phyloP scores from a whole-genome alignment of 2,329 filamentous ascomycete species.

The Spiromastix sp. region DNA sequence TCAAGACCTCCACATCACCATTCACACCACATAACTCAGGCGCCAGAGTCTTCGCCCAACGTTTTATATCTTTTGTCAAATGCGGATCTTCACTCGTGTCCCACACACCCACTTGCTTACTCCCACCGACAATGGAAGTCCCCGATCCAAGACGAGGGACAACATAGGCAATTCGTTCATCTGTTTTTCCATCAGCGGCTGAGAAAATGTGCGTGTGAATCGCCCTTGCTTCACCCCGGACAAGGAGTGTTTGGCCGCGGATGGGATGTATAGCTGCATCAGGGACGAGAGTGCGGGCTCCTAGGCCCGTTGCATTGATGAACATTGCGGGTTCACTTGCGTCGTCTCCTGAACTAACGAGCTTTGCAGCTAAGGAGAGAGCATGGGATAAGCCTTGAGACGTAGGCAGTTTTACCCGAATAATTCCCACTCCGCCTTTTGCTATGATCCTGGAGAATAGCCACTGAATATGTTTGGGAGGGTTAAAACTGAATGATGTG shows the following conservation, averaged over 20 bases:
- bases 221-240: constrained; percentile 29
- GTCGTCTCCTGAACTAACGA: constrained; percentile 8
- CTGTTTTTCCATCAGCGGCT: constrained; percentile 7
- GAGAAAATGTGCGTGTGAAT: constrained; percentile 15
- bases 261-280: constrained; percentile 31
- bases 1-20: constrained; percentile 34
- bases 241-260: constrained; percentile 37
- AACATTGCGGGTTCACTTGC: constrained; percentile 15
- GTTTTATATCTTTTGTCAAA: constrained; percentile 27
- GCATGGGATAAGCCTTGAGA: constrained; percentile 18
- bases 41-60: constrained; percentile 22
- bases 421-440: constrained; percentile 19
- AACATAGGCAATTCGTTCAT: constrained; percentile 27
- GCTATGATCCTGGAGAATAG: constrained; percentile 20
- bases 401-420: constrained; percentile 21
- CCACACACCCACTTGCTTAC: constrained; percentile 31
- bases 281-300: constrained; percentile 25
- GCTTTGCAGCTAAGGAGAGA: constrained; percentile 15
- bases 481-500: constrained; percentile 28
- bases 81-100: constrained; percentile 19
- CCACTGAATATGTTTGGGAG: constrained; percentile 26
- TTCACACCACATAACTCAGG: constrained; percentile 24
- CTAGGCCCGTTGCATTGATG: constrained; percentile 36
- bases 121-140: constrained; percentile 36
- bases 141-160: constrained; percentile 32